Conservation (phyloP, 768 basidiomycete genomes). For the Phaeotremella fagi region DNA sequence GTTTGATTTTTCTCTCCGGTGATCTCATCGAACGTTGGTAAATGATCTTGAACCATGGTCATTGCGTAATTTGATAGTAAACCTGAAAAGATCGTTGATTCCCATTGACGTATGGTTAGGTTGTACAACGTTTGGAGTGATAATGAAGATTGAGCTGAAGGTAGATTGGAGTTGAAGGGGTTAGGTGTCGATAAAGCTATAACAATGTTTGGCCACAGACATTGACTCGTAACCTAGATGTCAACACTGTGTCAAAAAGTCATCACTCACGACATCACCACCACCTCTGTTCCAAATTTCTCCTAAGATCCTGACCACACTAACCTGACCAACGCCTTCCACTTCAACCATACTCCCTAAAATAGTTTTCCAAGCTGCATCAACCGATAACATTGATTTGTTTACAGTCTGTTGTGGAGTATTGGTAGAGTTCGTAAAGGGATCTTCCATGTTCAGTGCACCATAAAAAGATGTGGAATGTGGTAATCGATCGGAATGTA, state of each 20-base stretch:
- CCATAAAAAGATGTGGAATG: not conserved
- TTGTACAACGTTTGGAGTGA: slow-evolving; percentile 38
- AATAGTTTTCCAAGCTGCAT: slow-evolving; percentile 37
- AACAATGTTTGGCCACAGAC: slow-evolving; percentile 28
- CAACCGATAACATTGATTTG: slow-evolving; percentile 4
- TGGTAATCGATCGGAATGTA: not conserved
- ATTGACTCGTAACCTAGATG: slow-evolving; percentile 24
- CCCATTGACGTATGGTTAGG: slow-evolving; percentile 37
- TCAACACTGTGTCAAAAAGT: not conserved
- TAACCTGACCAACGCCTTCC: slow-evolving; percentile 33
- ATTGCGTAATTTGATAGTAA: slow-evolving; percentile 21
- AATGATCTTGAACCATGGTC: not conserved
- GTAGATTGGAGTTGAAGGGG: not conserved
- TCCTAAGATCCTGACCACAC: slow-evolving; percentile 26
- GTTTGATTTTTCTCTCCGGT: not conserved
- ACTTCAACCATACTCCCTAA: slow-evolving; percentile 37
- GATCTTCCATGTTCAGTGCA: not conserved
- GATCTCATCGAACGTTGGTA: no score
- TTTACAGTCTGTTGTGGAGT: not conserved
- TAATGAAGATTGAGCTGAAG: slow-evolving; percentile 23
- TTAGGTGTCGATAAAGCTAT: slow-evolving; percentile 16
- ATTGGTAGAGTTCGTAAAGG: not conserved
- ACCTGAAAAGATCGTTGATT: slow-evolving; percentile 36
- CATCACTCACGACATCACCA: slow-evolving; percentile 30
- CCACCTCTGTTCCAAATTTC: slow-evolving; percentile 41